Base-by-base conservation (phyloP, 306 rosid genomes). In the Medicago ruthenica region DNA sequence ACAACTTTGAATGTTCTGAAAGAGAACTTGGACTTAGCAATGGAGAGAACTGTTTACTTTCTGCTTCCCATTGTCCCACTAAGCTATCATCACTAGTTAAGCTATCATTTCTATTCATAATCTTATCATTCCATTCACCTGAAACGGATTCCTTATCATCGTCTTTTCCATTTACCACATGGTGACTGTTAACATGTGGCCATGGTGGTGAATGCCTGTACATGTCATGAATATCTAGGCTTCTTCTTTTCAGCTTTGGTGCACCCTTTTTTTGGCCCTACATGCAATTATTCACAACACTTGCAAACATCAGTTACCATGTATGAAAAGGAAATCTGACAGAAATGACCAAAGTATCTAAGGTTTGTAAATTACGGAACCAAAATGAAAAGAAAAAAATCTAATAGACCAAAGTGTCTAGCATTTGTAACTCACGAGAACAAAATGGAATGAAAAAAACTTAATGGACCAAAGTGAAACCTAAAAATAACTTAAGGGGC, bases 161-260 rank as follows among this genome's bases (percentile, higher is more conserved):
- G 21, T 87, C 96, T 75, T 85, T 89, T 53, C 76, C 61, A 7
- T 53, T 53, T 54, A 12, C 75, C 2, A 11, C 34, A 0, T 69
- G 55, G 48, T 70, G 67, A 3, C 63, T 68, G 6, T 70, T 60
- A 65, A 53, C 62, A 8, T 67, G 70, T 75, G 85, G 80, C 98
- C 98, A 88, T 7, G 83, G 69, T 42, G 82, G 51, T 70, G 92
- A 85, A 39, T 36, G 76, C 61, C 12, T 24, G 31, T 73, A 67
- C 84, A 92, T 82, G 50, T 96, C 98, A 15, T 88, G 91, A 24
- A 73, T 84, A 80, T 96, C 98, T 60, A 90, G 84, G 86, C 93
- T 96, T 73, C 87, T 74, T 57, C 92, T 78, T 86, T 87, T 96
- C 20, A 82, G 80, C 80, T 82, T 85, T 0, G 71, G 8, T 58